Percentiles rank a stretch among this genome's conserved stretches.
Evolutionary conservation across 2,329 filamentous ascomycete species (phyloP).

Genomic region (Cordyceps cateniannulata): DNA sequence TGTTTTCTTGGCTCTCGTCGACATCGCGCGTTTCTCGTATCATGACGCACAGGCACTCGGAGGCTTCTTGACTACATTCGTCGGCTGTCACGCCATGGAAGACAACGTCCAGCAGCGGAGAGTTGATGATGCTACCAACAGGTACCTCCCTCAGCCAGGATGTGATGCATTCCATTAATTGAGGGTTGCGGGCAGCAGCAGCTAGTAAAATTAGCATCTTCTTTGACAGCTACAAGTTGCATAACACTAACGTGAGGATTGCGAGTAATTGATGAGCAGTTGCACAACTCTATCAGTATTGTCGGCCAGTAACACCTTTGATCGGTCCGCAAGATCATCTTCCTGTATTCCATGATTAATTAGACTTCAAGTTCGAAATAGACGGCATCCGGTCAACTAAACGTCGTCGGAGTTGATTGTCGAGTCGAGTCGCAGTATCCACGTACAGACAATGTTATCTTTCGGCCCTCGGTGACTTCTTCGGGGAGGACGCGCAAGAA

Average conservation of each 20-base stretch:
- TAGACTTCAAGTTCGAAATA: conserved; percentile 27
- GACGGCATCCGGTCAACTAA: conserved; percentile 10
- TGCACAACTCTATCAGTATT: conserved; percentile 84
- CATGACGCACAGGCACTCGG: conserved; percentile 88
- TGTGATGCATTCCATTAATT: conserved; percentile 89
- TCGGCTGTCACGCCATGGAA: conserved; percentile 72
- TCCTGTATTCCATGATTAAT: conserved; percentile 58
- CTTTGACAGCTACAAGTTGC: not conserved
- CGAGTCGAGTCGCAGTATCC: conserved; percentile 44
- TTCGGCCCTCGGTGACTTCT: conserved; percentile 98
- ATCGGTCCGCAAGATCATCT: conserved; percentile 84
- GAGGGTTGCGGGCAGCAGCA: conserved; percentile 75
- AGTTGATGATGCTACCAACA: conserved; percentile 73
- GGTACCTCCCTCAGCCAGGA: conserved; percentile 96
- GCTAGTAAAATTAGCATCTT: conserved; percentile 38
- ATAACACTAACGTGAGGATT: conserved; percentile 69
- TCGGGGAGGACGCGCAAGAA: conserved; percentile 95
- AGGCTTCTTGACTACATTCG: conserved; percentile 74
- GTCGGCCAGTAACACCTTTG: conserved; percentile 80
- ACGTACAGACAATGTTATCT: conserved; percentile 98
- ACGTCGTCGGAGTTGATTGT: conserved; percentile 9
- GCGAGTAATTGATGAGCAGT: conserved; percentile 82
- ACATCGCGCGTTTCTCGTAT: conserved; percentile 90
- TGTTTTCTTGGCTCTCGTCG: conserved; percentile 78
- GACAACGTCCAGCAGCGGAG: conserved; percentile 74